Base-by-base conservation (phyloP, 163 green algal genomes). In the Smithsoniella earleae region DNA sequence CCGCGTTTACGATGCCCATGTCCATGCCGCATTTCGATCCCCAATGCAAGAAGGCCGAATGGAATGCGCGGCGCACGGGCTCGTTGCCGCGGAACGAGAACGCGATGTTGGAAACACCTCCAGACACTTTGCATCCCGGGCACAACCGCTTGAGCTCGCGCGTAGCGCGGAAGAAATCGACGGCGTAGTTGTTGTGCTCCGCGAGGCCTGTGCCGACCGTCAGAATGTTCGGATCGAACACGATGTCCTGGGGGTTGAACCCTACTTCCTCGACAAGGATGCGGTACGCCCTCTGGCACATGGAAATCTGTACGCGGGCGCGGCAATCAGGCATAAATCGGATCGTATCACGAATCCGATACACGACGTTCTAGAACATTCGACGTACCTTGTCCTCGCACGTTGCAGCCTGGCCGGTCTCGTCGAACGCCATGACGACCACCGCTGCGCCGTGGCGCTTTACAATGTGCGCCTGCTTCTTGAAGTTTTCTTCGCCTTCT, bases 1-100 rank as follows among this genome's bases (percentile, higher is more conserved):
- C 2, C 40, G 94, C 85, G 78, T 98, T 98, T 36, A 98, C 94
- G 62, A 98, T 98, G 80, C 93, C 94, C 94, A 98, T 98, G 86
- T 98, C 94, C 88, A 95, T 94, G 62, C 89, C 89, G 5, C 86
- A 86, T 2, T 86, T 62, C 36, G 87, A 88, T 5, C 82, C 84
- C 55, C 86, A 80, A 75, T 89, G 78, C 58, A 89, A 76, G 75
- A 89, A 89, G 8, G 80, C 83, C 8, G 45, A 78, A 79, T 89
- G 84, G 82, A 88, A 89, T 8, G 76, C 80, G 10, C 84, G 75
- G n/a, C 84, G 80, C 66, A 89, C 84, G 1, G 82, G 73, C 79
- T 89, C 84, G 46, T 89, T 89, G 44, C 84, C 84, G 37, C 84
- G 82, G 83, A 89, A 89, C 43, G 76, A 84, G 76, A 89, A 89